Evolutionary conservation across 164 flowering plant species (phyloP).

Genomic region (Cinnamomum micranthum): DNA sequence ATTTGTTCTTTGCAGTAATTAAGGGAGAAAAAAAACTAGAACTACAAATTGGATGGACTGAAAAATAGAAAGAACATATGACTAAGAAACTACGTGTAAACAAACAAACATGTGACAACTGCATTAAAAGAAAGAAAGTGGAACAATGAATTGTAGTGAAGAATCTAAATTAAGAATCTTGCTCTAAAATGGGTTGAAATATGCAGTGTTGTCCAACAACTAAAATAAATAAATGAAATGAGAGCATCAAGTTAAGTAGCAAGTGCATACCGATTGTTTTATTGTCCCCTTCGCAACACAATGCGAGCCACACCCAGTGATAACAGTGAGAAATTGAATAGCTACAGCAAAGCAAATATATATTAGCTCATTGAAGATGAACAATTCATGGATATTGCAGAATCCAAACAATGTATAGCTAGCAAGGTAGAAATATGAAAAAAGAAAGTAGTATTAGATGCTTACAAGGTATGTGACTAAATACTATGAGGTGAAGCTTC

Average conservation of each 20-base stretch:
- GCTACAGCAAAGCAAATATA: slow-evolving; percentile 36
- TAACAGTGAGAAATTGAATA: slow-evolving; percentile 64
- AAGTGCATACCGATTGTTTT: slow-evolving; percentile 64
- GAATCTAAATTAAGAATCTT: too few relatives aligned
- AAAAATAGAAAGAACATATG: too few relatives aligned
- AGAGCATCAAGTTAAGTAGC: background rate
- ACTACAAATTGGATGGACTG: too few relatives aligned
- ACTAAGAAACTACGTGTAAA: too few relatives aligned
- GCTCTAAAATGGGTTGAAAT: too few relatives aligned
- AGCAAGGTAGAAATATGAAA: background rate
- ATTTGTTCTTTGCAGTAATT: too few relatives aligned
- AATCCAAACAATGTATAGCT: background rate
- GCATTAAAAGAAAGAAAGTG: too few relatives aligned
- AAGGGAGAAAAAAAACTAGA: too few relatives aligned
- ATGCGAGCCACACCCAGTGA: slow-evolving; percentile 85
- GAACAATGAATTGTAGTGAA: too few relatives aligned
- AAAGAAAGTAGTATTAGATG: background rate
- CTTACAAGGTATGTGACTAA: slow-evolving; percentile 75
- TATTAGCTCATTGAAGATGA: background rate
- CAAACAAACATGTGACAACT: too few relatives aligned
- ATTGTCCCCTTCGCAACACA: slow-evolving; percentile 70
- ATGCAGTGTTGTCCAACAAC: background rate
- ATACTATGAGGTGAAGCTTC: slow-evolving; percentile 64
- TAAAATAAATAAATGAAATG: background rate
- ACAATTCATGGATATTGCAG: background rate